Evolutionary conservation across 495 filamentous ascomycete genomes (phyloP).

Genomic region (Penicillium parvum): DNA sequence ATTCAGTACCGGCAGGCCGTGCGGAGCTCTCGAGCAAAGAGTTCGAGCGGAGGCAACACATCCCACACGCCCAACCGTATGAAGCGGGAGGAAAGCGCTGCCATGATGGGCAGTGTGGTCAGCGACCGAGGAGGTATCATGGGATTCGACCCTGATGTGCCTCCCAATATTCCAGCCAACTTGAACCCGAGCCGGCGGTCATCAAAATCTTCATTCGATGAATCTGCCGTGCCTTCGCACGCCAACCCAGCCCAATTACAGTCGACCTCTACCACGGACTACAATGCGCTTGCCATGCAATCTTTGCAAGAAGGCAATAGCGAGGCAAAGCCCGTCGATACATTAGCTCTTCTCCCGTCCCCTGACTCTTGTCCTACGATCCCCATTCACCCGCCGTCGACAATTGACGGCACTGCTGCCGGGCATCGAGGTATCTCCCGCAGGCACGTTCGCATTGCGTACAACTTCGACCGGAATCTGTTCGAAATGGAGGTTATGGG

Average conservation of each 20-base stretch:
- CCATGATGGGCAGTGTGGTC: slow-evolving; percentile 48
- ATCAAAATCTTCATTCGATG: slow-evolving; percentile 43
- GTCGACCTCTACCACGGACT: slow-evolving; percentile 37
- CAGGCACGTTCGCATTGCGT: slow-evolving; percentile 77
- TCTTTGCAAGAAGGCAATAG: slow-evolving; percentile 37
- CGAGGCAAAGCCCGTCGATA: slow-evolving; percentile 38
- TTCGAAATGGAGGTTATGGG: slow-evolving; percentile 82
- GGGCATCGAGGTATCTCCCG: slow-evolving; percentile 70
- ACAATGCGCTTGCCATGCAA: slow-evolving; percentile 47
- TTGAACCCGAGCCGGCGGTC: slow-evolving; percentile 43
- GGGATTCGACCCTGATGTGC: slow-evolving; percentile 49
- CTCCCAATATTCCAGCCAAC: slow-evolving; percentile 36
- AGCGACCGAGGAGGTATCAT: slow-evolving; percentile 59
- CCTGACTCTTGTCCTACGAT: slow-evolving; percentile 67
- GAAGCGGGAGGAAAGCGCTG: slow-evolving; percentile 43
- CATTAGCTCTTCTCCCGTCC: slow-evolving; percentile 41
- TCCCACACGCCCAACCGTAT: slow-evolving; percentile 44
- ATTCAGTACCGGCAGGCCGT: slow-evolving; percentile 41
- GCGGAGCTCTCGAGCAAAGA: slow-evolving; percentile 40
- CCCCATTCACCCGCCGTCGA: slow-evolving; percentile 72
- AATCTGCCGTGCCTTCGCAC: slow-evolving; percentile 35
- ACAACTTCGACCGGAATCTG: slow-evolving; percentile 65
- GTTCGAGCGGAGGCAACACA: slow-evolving; percentile 44
- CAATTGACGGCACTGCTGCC: slow-evolving; percentile 57
- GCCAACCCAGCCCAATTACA: slow-evolving; percentile 44